Evolutionary conservation across 306 rosid species (phyloP), one percentile per base, ranked within the genome.

Genomic region (Vigna hirtella): DNA sequence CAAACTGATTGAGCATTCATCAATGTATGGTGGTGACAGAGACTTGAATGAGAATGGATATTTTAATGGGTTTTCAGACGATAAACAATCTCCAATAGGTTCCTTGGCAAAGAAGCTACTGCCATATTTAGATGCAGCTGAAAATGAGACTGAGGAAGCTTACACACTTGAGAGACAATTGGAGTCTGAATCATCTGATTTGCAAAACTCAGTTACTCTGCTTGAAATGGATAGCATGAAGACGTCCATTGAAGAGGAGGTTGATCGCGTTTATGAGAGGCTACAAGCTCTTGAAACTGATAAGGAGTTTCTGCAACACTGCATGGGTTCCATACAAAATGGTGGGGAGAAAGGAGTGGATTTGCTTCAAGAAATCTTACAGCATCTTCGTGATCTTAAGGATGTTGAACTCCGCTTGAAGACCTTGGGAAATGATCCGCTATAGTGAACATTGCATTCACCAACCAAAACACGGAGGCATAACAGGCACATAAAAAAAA

Each of bases 261-360:
- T 92, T 16, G 97, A 86, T 80, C 89, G 82, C 9, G 96, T 92
- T 57, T 90, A 92, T 36, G 96, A 87, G 81, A 87, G 95, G 69
- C 63, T 90, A 48, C 92, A 92, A 80, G 93, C 93, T 75, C 93
- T 90, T 72, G 96, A 90, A 80, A 83, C 88, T 43, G 97, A 92
- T 66, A 79, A 83, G 59, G 92, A 92, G 74, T 92, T 90, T 85
- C 85, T 92, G 1, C 85, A 82, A 55, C 86, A 90, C 48, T 90
- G 93, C 38, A 83, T 90, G 86, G 86, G 92, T 48, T 90, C 95
- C 51, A 70, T 85, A 34, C 88, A 88, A 77, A 80, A 87, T 47
- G 97, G 95, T 30, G 97, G 96, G 66, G 91, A 88, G 58, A 90
- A 89, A 65, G 97, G 96, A 53, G 74, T 64, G 52, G 90, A 86